Percentiles rank a stretch among this genome's conserved stretches.
Evolutionary conservation across 225 moss, liverwort and hornwort genomes (phyloP).

Genomic region (Climacium dendroides): DNA sequence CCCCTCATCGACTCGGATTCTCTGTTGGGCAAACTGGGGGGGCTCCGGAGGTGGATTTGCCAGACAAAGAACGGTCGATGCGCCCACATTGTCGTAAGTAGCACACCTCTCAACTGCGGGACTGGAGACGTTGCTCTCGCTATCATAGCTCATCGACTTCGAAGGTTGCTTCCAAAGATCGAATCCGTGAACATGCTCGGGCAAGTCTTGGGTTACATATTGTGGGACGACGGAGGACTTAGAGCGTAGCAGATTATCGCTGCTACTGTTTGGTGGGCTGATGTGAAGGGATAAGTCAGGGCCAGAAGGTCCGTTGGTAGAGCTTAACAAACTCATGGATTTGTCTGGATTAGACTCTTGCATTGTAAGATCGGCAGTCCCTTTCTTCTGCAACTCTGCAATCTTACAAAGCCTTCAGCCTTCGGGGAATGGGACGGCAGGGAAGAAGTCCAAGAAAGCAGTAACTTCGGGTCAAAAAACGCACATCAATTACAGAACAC

Average conservation of each 20-base stretch:
- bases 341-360: slow-evolving; percentile 2
- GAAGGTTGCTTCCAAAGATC: slow-evolving; percentile 70
- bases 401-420: neutral
- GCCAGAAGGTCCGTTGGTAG: slow-evolving; percentile 7
- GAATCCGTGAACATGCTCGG: slow-evolving; percentile 81
- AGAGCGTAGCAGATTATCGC: neutral
- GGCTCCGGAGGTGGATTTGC: slow-evolving; percentile 40
- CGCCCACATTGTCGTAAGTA: slow-evolving; percentile 30
- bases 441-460: slow-evolving; percentile 6
- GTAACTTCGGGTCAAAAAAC: neutral
- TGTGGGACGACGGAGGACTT: slow-evolving; percentile 25
- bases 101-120: slow-evolving; percentile 12
- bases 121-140: slow-evolving; percentile 61
- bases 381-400: neutral
- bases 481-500: neutral
- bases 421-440: neutral
- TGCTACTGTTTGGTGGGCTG: slow-evolving; percentile 71
- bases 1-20: slow-evolving; percentile 9
- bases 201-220: slow-evolving; percentile 33
- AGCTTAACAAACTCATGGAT: slow-evolving; percentile 18
- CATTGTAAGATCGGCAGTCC: slow-evolving; percentile 7
- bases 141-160: slow-evolving; percentile 51
- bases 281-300: slow-evolving; percentile 87
- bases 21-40: slow-evolving; percentile 12
- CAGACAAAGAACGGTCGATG: slow-evolving; percentile 76